phyloP scores from a whole-genome alignment of 768 basidiomycete genomes.

The Tulasnella calospora region DNA sequence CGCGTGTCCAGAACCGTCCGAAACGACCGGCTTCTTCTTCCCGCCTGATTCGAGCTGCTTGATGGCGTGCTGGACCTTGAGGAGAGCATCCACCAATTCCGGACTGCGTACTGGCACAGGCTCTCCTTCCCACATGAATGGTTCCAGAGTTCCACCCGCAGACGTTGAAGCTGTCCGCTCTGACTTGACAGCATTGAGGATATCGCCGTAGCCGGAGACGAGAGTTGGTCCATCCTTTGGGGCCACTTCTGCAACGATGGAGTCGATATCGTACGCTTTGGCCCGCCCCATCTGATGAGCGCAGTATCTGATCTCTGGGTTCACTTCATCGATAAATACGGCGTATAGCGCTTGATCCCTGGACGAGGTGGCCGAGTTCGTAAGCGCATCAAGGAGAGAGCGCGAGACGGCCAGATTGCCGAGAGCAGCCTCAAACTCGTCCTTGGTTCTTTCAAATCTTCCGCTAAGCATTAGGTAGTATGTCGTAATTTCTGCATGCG shows the following conservation, averaged over 20 bases:
- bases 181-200: constrained; percentile 49
- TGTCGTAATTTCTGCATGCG: constrained; percentile 62
- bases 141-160: constrained; percentile 39
- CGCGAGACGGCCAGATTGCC: constrained; percentile 75
- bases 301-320: constrained; percentile 86
- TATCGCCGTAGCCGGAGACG: constrained; percentile 56
- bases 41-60: constrained; percentile 46
- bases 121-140: constrained; percentile 73
- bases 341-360: constrained; percentile 83
- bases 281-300: constrained; percentile 79
- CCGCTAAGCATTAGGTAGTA: constrained; percentile 81
- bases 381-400: constrained; percentile 62
- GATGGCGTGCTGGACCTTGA: constrained; percentile 78
- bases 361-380: constrained; percentile 59
- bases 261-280: constrained; percentile 77
- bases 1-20: constrained; percentile 33
- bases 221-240: constrained; percentile 53
- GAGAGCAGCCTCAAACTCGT: constrained; percentile 64
- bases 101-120: constrained; percentile 82
- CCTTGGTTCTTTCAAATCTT: constrained; percentile 71
- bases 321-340: constrained; percentile 78
- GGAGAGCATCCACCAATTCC: constrained; percentile 80
- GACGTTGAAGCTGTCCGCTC: background rate
- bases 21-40: constrained; percentile 30
- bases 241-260: constrained; percentile 61